Evolutionary conservation across 78 protist genomes (phyloP).

Genomic region (Dictyostelium citrinum): DNA sequence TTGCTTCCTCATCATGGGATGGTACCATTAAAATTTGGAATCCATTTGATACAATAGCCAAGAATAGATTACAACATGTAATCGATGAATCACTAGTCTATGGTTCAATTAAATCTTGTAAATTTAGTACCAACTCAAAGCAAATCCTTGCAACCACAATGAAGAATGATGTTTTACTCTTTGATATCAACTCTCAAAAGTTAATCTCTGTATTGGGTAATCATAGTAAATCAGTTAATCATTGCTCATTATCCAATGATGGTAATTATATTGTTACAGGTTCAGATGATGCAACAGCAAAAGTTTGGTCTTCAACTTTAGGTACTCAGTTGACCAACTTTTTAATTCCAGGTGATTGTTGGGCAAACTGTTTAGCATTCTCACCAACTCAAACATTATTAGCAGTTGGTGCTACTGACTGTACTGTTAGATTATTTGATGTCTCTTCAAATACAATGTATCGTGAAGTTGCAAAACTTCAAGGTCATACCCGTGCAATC

Average conservation of each 20-base stretch:
- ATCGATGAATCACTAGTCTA: background rate
- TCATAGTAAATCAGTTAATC: conserved; percentile 42
- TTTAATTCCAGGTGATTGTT: conserved; percentile 1
- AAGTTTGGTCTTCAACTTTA: conserved; percentile 44
- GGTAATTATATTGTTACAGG: conserved; percentile 51
- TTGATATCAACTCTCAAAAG: conserved; percentile 6
- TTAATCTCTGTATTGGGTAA: conserved; percentile 28
- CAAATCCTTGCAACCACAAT: conserved; percentile 75
- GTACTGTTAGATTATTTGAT: conserved; percentile 49
- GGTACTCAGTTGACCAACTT: background rate
- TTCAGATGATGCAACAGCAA: conserved; percentile 56
- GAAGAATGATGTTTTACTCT: conserved; percentile 32
- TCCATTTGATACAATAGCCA: background rate
- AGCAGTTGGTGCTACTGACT: conserved; percentile 71
- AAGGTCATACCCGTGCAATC: conserved; percentile 57
- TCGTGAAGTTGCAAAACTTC: background rate
- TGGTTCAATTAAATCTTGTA: conserved; percentile 48
- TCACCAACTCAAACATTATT: conserved; percentile 13
- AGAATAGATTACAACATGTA: background rate
- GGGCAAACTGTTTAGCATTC: conserved; percentile 28
- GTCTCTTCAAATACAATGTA: background rate
- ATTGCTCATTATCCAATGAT: conserved; percentile 62
- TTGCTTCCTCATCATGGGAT: conserved; percentile 80
- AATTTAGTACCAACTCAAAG: conserved; percentile 38
- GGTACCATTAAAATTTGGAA: conserved; percentile 77